These are phyloP conservation scores for Leishmania arabica DNA, from an alignment of 208 protist genomes.

Conservation along the genomic window DNA sequence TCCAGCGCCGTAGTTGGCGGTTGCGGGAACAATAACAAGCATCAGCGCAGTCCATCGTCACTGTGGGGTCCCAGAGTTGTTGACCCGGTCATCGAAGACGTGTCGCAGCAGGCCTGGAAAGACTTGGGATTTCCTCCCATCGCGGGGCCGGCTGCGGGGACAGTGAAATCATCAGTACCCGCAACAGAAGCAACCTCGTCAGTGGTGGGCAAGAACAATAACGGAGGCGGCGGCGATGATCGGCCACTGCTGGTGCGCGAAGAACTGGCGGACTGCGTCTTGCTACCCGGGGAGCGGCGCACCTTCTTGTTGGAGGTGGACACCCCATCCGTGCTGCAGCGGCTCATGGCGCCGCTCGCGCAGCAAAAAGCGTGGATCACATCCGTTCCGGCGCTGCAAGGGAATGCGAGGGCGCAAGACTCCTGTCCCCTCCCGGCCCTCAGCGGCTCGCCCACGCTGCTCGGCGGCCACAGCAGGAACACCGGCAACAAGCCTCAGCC, in stretches of 20 bases:
- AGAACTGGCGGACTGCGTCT: constrained; percentile 47
- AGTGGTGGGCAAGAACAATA: background rate
- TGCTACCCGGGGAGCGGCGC: constrained; percentile 48
- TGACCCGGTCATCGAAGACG: constrained; percentile 17
- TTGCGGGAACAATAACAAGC: background rate
- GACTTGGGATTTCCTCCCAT: constrained; percentile 19
- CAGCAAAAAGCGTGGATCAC: background rate
- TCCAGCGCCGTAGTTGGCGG: background rate
- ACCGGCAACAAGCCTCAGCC: background rate
- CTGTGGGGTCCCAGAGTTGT: constrained; percentile 18
- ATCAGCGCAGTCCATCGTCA: constrained; percentile 7
- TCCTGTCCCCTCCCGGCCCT: too few species aligned
- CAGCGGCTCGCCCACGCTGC: background rate
- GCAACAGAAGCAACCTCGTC: background rate
- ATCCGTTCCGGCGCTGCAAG: background rate
- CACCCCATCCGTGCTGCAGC: constrained; percentile 21
- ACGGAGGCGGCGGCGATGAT: background rate
- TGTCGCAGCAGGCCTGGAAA: constrained; percentile 28
- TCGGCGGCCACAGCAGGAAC: background rate
- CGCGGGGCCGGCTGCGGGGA: background rate
- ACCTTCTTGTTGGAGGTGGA: constrained; percentile 35
- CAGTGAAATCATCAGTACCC: background rate
- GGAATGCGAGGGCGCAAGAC: background rate
- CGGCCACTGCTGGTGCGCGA: constrained; percentile 32
- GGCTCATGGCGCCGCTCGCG: constrained; percentile 16